Conservation (phyloP, 371 early-diverging fungal genomes). For the Globomyces sp. region DNA sequence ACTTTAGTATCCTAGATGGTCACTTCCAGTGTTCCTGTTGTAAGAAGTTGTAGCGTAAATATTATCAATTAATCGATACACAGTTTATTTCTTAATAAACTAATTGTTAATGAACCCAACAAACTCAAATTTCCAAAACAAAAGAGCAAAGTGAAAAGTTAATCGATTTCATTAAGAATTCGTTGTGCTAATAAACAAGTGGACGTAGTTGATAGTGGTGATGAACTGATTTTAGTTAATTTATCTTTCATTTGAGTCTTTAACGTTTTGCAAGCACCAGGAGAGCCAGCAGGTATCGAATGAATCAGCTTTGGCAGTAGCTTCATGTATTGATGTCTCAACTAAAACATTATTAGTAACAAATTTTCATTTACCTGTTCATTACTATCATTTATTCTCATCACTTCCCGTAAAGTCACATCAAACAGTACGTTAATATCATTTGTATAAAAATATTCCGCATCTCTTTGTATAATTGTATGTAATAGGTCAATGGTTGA, state of each 20-base stretch:
- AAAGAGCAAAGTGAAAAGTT: background rate
- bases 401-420: conserved; percentile 6
- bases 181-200: conserved; percentile 12
- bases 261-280: background rate
- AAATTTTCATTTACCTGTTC: background rate
- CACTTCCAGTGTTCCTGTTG: background rate
- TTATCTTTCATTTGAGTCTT: conserved; percentile 1
- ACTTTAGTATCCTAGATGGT: conserved; percentile 6
- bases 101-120: too few relatives aligned
- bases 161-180: conserved; percentile 9
- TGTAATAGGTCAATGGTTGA: background rate
- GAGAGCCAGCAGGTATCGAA: conserved; percentile 9
- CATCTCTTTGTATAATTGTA: background rate
- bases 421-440: conserved; percentile 15
- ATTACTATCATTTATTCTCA: conserved; percentile 4
- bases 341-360: background rate
- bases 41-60: too few relatives aligned
- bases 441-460: conserved; percentile 12
- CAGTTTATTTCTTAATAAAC: too few relatives aligned
- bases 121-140: too few relatives aligned
- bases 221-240: conserved; percentile 3
- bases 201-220: conserved; percentile 1
- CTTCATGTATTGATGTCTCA: conserved; percentile 6
- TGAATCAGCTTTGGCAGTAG: conserved; percentile 6
- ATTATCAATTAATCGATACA: too few relatives aligned